Percentiles rank a stretch among this genome's conserved stretches.
Conservation (phyloP, 2,329 filamentous ascomycete species). For the Pleurostoma richardsiae region DNA sequence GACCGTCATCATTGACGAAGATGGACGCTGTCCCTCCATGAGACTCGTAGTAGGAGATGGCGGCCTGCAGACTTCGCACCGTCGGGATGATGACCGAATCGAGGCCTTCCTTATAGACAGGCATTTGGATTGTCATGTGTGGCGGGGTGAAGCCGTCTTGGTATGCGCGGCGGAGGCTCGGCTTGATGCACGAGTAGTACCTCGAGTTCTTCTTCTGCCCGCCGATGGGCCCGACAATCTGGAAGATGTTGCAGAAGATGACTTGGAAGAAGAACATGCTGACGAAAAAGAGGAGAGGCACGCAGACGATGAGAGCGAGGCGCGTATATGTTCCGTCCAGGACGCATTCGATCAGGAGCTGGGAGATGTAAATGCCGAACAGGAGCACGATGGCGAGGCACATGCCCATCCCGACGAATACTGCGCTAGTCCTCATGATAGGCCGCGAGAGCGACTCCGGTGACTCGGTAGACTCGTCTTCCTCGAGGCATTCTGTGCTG, state of each 20-base stretch:
- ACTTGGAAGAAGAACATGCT: slow-evolving; percentile 38
- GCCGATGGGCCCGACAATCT: slow-evolving; percentile 44
- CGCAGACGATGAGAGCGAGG: slow-evolving; percentile 25
- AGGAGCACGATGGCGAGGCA: slow-evolving; percentile 30
- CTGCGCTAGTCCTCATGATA: slow-evolving; percentile 26
- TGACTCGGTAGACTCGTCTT: slow-evolving; percentile 16
- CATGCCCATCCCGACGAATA: slow-evolving; percentile 31
- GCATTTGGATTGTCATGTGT: slow-evolving; percentile 39
- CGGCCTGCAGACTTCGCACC: slow-evolving; percentile 39
- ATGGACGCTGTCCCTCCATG: slow-evolving; percentile 26
- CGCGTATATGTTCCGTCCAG: slow-evolving; percentile 31
- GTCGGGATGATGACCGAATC: slow-evolving; percentile 41
- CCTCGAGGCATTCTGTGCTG: slow-evolving; percentile 13
- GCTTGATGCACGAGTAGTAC: slow-evolving; percentile 31
- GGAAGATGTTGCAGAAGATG: slow-evolving; percentile 30
- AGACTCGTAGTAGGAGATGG: slow-evolving; percentile 44
- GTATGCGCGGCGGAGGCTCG: slow-evolving; percentile 25
- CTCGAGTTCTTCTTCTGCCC: slow-evolving; percentile 35
- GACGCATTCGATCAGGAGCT: slow-evolving; percentile 30
- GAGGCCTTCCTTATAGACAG: slow-evolving; percentile 36
- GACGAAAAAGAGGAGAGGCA: slow-evolving; percentile 30
- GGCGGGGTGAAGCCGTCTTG: slow-evolving; percentile 25
- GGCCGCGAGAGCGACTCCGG: slow-evolving; percentile 35
- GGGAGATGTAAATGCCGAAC: slow-evolving; percentile 27
- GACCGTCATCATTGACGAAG: slow-evolving; percentile 59